phyloP scores from a whole-genome alignment of 1,284 basidiomycete genomes.

The Grifola frondosa region DNA sequence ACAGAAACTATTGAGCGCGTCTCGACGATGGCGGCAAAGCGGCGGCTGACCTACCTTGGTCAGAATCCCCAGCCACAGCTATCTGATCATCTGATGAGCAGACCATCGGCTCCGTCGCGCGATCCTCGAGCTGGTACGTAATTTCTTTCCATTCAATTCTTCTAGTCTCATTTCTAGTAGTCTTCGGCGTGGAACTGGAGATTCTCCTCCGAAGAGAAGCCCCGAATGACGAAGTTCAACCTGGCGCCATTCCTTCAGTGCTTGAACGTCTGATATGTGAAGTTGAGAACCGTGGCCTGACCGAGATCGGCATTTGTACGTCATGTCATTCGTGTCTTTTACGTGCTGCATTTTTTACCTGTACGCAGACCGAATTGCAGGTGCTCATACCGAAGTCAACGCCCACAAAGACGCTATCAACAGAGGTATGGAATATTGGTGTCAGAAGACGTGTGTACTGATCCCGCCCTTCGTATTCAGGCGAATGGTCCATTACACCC shows the following conservation, averaged over 20 bases:
- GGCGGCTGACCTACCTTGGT: slow-evolving; percentile 79
- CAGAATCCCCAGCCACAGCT: slow-evolving; percentile 67
- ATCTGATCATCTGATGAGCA: slow-evolving; percentile 66
- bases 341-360: slow-evolving; percentile 1
- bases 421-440: slow-evolving; percentile 58
- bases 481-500: slow-evolving; percentile 57
- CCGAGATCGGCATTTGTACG: slow-evolving; percentile 81
- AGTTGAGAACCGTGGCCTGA: slow-evolving; percentile 72
- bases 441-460: too few species aligned
- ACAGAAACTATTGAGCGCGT: slow-evolving; percentile 68
- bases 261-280: slow-evolving; percentile 65
- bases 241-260: slow-evolving; percentile 62
- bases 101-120: slow-evolving; percentile 38
- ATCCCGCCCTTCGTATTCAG: slow-evolving; percentile 29
- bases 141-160: background rate
- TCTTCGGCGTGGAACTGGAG: slow-evolving; percentile 75
- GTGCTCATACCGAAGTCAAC: slow-evolving; percentile 68
- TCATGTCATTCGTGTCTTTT: slow-evolving; percentile 14
- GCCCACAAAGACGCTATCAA: slow-evolving; percentile 73
- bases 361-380: slow-evolving; percentile 74
- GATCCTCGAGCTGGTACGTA: slow-evolving; percentile 65
- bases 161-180: slow-evolving; percentile 37
- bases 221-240: slow-evolving; percentile 43
- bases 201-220: slow-evolving; percentile 68
- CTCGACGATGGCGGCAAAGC: slow-evolving; percentile 68